A percentile compares a stretch with the other conserved stretches of the same genome.
phyloP scores from a whole-genome alignment of 371 early-diverging fungal genomes.

The Parasitella parasitica region DNA sequence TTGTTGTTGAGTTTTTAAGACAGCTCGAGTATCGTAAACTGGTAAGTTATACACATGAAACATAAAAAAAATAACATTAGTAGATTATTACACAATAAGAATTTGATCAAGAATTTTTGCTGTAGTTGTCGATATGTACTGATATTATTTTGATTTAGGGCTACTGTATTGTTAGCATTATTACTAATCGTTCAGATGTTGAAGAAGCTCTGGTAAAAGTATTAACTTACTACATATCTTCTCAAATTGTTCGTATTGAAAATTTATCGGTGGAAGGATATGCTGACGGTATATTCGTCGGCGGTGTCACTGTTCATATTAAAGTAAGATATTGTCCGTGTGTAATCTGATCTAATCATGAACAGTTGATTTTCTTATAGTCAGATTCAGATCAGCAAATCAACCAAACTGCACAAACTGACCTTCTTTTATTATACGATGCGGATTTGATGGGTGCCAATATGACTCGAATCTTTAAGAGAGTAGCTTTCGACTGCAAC shows the following conservation, averaged over 20 bases:
- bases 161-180: not conserved
- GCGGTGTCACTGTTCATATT: not conserved
- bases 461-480: not conserved
- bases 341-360: not conserved
- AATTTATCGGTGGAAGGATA: not conserved
- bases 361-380: not conserved
- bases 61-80: not conserved
- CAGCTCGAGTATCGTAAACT: not conserved
- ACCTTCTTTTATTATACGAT: not conserved
- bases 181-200: not conserved
- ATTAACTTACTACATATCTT: not conserved
- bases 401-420: not conserved
- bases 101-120: not conserved
- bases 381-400: not conserved
- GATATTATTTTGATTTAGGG: not conserved
- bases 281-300: not conserved
- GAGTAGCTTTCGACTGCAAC: not conserved
- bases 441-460: not conserved
- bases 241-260: not conserved
- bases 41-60: not conserved
- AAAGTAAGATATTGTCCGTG: not conserved
- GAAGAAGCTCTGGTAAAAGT: not conserved
- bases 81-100: not conserved
- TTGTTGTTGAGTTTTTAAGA: not conserved
- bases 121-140: not conserved